These are phyloP conservation scores for Plasmopara viticola DNA, from an alignment of 352 stramenopile species.

Conservation along the genomic window DNA sequence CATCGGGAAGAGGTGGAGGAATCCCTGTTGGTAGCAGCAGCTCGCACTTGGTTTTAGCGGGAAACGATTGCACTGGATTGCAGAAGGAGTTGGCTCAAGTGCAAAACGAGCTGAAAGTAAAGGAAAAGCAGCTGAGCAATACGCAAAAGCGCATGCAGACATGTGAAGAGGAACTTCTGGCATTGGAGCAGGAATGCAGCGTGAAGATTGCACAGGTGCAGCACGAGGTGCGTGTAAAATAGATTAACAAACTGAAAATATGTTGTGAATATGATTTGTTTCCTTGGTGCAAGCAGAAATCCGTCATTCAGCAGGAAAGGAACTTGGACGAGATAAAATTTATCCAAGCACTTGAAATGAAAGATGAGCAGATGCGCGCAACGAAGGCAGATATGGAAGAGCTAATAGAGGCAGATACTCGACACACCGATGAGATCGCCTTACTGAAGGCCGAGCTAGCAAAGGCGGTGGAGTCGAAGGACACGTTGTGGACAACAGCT, in stretches of 20 bases:
- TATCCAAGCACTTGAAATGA: constrained; percentile 62
- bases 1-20: constrained; percentile 11
- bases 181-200: constrained; percentile 66
- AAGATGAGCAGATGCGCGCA: constrained; percentile 52
- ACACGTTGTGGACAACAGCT: constrained; percentile 59
- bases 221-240: constrained; percentile 29
- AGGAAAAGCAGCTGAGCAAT: constrained; percentile 54
- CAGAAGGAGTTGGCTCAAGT: constrained; percentile 52
- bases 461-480: constrained; percentile 52
- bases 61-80: constrained; percentile 27
- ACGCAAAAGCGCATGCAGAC: constrained; percentile 54
- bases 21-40: constrained; percentile 15
- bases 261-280: neutral
- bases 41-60: constrained; percentile 6
- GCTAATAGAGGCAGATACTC: constrained; percentile 29
- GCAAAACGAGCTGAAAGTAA: constrained; percentile 46
- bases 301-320: constrained; percentile 48
- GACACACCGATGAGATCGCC: constrained; percentile 34
- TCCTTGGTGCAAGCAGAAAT: constrained; percentile 23
- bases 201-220: constrained; percentile 62
- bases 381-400: constrained; percentile 37
- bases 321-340: constrained; percentile 68
- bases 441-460: constrained; percentile 41
- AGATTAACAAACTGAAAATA: neutral
- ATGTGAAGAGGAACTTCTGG: constrained; percentile 73